These are phyloP conservation scores for Fusarium sp. DNA, from an alignment of 2,329 filamentous ascomycete species.

Conservation along the genomic window DNA sequence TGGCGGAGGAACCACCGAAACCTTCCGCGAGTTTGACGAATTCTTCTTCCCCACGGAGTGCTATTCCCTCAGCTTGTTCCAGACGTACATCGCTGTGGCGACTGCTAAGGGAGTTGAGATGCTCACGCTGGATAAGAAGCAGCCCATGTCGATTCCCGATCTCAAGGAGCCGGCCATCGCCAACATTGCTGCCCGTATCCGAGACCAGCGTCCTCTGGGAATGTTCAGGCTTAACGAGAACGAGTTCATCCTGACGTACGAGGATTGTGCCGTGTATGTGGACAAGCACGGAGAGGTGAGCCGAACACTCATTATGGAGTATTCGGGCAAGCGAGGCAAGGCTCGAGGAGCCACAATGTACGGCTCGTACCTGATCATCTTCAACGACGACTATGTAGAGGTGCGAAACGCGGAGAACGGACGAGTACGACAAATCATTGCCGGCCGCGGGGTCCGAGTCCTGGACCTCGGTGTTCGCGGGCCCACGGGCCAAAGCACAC, in stretches of 20 bases:
- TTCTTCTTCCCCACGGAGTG: slow-evolving; percentile 98
- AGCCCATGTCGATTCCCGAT: slow-evolving; percentile 91
- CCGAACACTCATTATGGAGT: slow-evolving; percentile 95
- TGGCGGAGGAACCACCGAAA: slow-evolving; percentile 80
- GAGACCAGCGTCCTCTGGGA: slow-evolving; percentile 82
- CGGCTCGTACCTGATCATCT: slow-evolving; percentile 88
- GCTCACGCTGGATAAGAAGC: slow-evolving; percentile 95
- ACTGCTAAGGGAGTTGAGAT: slow-evolving; percentile 95
- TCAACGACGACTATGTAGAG: slow-evolving; percentile 96
- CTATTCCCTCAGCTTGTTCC: slow-evolving; percentile 94
- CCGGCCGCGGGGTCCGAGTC: slow-evolving; percentile 86
- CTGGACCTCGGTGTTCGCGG: slow-evolving; percentile 82
- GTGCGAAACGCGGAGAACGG: slow-evolving; percentile 97
- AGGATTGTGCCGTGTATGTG: slow-evolving; percentile 96
- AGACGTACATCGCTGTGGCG: slow-evolving; percentile 88
- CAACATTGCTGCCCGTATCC: slow-evolving; percentile 84
- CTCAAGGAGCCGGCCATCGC: slow-evolving; percentile 78
- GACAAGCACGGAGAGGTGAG: slow-evolving; percentile 98
- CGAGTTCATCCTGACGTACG: slow-evolving; percentile 92
- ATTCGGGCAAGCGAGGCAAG: slow-evolving; percentile 83
- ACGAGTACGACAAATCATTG: slow-evolving; percentile 89
- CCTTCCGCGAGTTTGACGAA: slow-evolving; percentile 97
- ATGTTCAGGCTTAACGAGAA: slow-evolving; percentile 96
- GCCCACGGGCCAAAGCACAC: slow-evolving; percentile 60
- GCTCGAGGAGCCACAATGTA: slow-evolving; percentile 88